Evolutionary conservation across 2,329 filamentous ascomycete species (phyloP), one percentile per base, ranked within the genome.

Genomic region (Sporothrix protearum): DNA sequence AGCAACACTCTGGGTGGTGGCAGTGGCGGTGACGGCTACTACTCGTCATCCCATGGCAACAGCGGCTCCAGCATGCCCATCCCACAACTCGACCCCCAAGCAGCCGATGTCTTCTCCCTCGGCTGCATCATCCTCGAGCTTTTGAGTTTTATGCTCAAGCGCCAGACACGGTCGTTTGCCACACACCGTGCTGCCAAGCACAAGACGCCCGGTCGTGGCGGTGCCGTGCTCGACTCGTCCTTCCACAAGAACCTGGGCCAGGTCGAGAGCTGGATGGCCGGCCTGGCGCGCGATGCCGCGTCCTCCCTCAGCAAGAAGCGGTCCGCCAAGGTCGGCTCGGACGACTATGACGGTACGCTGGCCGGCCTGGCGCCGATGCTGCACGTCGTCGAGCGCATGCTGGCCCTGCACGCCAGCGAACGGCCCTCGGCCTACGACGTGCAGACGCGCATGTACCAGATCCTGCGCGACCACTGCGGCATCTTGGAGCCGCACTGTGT

Each of bases 81-180:
- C 30, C 81, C 82, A 1, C 82, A 83, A 47, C 80, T 85, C 22
- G 83, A 86, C 74, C 83, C 85, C 3, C 86, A 87, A 74, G 85
- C 87, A 73, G 87, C 89, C 59, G 92, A 94, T 77, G 83, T 94
- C 25, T 94, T 91, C 80, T 92, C 90, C 2, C 83, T 93, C 1
- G 91, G 88, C 10, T 92, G 91, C 78, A 85, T 93, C 68, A 91
- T 91, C 73, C 82, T 93, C 19, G 91, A 94, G 74, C 85, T 94
- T 39, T 77, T 93, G 25, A 89, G 88, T 28, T 89, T 92, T 76
- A 82, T 92, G 71, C 80, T 93, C 73, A 92, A 92, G 78, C 89
- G 89, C 75, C 87, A 89, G 69, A 84, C 87, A 0, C 85, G 87
- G 67, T 86, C 89, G 33, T 93, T 93, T 76, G 83, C 87, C 45